These are phyloP conservation scores for Limnanthes douglasii DNA, from an alignment of 345 rosid genomes.

Conservation along the genomic window DNA sequence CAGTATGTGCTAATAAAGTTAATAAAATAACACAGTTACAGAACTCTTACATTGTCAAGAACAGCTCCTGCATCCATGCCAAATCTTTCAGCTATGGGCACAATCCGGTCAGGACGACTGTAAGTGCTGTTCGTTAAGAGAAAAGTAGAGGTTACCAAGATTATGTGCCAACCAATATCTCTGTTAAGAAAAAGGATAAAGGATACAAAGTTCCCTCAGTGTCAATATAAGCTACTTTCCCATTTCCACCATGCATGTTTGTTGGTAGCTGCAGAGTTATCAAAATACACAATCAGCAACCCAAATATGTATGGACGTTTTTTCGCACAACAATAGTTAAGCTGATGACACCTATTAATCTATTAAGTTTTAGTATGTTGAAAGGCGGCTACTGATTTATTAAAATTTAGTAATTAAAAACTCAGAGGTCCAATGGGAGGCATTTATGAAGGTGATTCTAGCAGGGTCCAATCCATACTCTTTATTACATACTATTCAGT, in stretches of 20 bases:
- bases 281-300: too few relatives aligned
- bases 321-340: too few relatives aligned
- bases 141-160: too few relatives aligned
- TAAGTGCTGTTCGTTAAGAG: slow-evolving; percentile 18
- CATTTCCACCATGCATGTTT: slow-evolving; percentile 82
- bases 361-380: too few relatives aligned
- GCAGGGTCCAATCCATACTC: too few relatives aligned
- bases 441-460: too few relatives aligned
- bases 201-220: slow-evolving; percentile 91
- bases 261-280: slow-evolving; percentile 67
- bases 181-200: slow-evolving; percentile 5
- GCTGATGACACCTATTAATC: too few relatives aligned
- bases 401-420: too few relatives aligned
- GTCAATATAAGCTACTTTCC: slow-evolving; percentile 86
- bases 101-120: slow-evolving; percentile 81
- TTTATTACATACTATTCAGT: background rate
- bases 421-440: too few relatives aligned
- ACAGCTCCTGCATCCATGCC: slow-evolving; percentile 97
- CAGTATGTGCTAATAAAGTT: background rate
- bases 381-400: too few relatives aligned
- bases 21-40: too few relatives aligned
- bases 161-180: background rate
- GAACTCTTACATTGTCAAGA: slow-evolving; percentile 61
- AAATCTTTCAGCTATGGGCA: slow-evolving; percentile 92
- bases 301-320: too few relatives aligned